Conservation (phyloP, 2,329 filamentous ascomycete species). For the Fusarium staphyleae region DNA sequence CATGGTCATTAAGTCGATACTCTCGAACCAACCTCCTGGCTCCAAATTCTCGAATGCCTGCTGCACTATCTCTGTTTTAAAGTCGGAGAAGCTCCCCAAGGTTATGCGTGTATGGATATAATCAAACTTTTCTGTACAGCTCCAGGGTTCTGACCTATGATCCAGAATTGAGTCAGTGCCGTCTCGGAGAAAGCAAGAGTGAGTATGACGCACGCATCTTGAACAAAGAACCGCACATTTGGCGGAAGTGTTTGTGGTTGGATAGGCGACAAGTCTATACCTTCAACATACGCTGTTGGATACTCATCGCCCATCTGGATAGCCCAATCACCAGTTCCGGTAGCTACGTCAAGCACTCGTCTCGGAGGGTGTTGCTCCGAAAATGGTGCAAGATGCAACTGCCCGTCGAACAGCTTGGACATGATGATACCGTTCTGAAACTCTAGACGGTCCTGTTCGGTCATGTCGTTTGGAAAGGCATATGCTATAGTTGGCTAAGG, state of each 20-base stretch:
- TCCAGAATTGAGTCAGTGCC: too few species aligned
- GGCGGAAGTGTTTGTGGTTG: background rate
- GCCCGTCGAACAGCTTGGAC: background rate
- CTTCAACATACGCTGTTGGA: conserved; percentile 1
- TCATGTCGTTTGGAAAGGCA: background rate
- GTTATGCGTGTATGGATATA: conserved; percentile 2
- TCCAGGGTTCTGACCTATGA: background rate
- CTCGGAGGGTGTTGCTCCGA: background rate
- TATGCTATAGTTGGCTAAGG: background rate
- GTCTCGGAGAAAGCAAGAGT: too few species aligned
- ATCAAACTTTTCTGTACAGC: conserved; percentile 3
- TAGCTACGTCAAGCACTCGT: conserved; percentile 3
- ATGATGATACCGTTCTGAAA: conserved; percentile 1
- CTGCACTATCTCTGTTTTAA: background rate
- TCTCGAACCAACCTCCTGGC: conserved; percentile 3
- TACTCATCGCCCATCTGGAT: background rate
- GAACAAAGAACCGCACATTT: background rate
- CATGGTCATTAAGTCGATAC: background rate
- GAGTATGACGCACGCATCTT: background rate
- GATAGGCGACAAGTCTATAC: conserved; percentile 3
- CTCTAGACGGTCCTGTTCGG: conserved; percentile 1
- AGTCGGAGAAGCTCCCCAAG: background rate
- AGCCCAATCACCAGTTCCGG: conserved; percentile 3
- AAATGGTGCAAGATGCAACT: background rate
- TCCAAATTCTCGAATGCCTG: conserved; percentile 2